Conservation (phyloP, 345 rosid genomes). For the Passiflora organensis region DNA sequence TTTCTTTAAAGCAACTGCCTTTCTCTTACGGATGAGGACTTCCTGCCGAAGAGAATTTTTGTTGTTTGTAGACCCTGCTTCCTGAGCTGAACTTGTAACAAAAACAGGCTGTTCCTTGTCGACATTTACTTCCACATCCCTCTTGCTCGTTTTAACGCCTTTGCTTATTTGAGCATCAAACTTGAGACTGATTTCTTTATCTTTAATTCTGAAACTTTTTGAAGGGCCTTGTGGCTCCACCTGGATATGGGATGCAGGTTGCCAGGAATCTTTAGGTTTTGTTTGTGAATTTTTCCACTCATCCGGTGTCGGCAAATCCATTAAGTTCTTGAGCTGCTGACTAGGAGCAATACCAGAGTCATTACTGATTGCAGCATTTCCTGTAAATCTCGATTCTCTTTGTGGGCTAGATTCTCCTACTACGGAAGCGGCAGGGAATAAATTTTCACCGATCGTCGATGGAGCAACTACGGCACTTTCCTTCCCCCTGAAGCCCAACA, state of each 20-base stretch:
- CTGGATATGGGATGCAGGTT: conserved; percentile 13
- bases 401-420: conserved; percentile 27
- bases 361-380: conserved; percentile 11
- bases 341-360: conserved; percentile 20
- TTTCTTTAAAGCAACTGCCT: conserved; percentile 70
- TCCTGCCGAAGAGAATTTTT: conserved; percentile 46
- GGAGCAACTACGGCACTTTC: conserved; percentile 7
- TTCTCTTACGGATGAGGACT: conserved; percentile 64
- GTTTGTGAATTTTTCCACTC: conserved; percentile 20
- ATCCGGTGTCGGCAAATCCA: conserved; percentile 50
- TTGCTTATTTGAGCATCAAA: neutral
- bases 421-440: conserved; percentile 12
- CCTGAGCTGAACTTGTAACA: conserved; percentile 27
- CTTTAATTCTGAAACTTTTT: conserved; percentile 10
- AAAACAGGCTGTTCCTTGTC: conserved; percentile 14
- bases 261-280: conserved; percentile 16
- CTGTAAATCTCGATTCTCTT: conserved; percentile 21
- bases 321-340: conserved; percentile 17
- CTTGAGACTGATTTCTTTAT: neutral
- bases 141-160: conserved; percentile 11
- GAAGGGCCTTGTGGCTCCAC: conserved; percentile 6
- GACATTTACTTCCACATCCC: conserved; percentile 13
- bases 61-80: conserved; percentile 29
- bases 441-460: conserved; percentile 3
- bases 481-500: conserved; percentile 17